Evolutionary conservation across 768 basidiomycete species (phyloP), one percentile per base, ranked within the genome.

Genomic region (Phlegmacium glaucopus): DNA sequence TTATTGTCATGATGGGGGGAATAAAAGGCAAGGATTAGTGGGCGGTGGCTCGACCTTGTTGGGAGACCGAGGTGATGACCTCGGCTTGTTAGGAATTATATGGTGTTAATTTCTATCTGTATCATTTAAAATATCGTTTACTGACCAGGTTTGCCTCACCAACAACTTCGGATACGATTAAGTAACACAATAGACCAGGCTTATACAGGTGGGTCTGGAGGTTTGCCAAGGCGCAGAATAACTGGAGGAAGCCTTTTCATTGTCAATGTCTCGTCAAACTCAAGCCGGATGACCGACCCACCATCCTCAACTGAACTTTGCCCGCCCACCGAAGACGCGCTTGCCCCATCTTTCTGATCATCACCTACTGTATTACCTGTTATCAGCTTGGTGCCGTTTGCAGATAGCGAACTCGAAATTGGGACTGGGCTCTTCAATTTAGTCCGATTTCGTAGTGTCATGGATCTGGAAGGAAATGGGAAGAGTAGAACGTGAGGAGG

Each of bases 221-320:
- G 62, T 4, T 59, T 54, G 2, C 76, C 69, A 63, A 90, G 68
- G 66, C 79, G 77, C 44, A 83, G 58, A 42, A 78, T 75, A 5
- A 84, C 79, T 46, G 70, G 70, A 0, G 79, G 81, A 1, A 82
- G 59, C 52, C 76, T 81, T 68, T 75, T 77, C 16, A 51, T 42
- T 10, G 53, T 36, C 12, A 50, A 39, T 37, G 51, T 48, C 38
- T 50, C 57, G 1, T 51, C 57, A 54, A 47, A 30, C 35, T 52
- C 6, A 52, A 44, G 17, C 54, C 58, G 9, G 50, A 49, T 25
- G 56, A 40, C 6, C 56, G 49, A 39, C n/a, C 55, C 58, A 10
- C 46, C 50, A 35, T 39, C 48, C 52, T 7, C 44, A 44, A n/a
- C 43, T 42, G 12, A 30, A 25, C 29, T 41, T 3, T 28, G 17